Conservation (phyloP, 169 alveolate genomes). For the Fabrea salina region DNA sequence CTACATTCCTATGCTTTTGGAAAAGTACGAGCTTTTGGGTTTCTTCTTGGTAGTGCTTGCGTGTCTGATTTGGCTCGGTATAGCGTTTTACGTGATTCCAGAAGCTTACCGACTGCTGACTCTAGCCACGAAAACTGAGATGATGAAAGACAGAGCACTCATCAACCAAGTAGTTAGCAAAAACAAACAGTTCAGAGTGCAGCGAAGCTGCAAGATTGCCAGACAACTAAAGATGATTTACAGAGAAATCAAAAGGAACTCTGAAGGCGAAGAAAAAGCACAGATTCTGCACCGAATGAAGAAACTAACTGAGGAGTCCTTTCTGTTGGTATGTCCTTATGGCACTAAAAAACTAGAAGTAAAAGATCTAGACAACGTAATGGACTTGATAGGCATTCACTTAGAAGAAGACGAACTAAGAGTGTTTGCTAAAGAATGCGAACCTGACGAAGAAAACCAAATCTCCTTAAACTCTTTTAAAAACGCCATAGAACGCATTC, state of each 20-base stretch:
- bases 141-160: slow-evolving; percentile 12
- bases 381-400: background rate
- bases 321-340: background rate
- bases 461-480: background rate
- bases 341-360: background rate
- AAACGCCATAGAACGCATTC: background rate
- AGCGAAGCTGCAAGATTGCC: background rate
- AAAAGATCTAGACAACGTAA: background rate
- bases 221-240: slow-evolving; percentile 23
- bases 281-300: background rate
- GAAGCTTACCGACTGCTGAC: background rate
- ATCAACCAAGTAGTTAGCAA: background rate
- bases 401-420: slow-evolving; percentile 22
- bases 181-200: background rate
- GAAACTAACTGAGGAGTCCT: background rate
- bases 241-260: background rate
- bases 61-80: background rate
- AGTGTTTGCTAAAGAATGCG: slow-evolving; percentile 24
- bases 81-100: slow-evolving; percentile 22
- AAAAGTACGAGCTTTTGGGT: background rate
- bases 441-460: background rate
- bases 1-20: background rate
- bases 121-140: background rate
- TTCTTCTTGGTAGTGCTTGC: background rate
- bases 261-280: background rate